These are phyloP conservation scores for Mangifera indica DNA, from an alignment of 345 rosid genomes.

Conservation along the genomic window DNA sequence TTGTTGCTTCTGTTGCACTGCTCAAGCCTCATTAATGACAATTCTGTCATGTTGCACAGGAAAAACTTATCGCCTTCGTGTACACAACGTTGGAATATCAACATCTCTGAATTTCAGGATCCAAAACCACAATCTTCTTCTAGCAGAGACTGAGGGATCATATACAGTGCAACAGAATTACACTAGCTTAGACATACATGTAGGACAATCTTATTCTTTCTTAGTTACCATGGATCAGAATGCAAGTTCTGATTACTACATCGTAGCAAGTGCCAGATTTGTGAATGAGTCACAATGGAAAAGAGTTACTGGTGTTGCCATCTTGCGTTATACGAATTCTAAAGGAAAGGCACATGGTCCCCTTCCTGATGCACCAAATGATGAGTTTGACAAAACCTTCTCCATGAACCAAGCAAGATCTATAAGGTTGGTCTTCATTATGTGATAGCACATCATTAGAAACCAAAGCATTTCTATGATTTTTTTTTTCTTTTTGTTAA, in stretches of 20 bases:
- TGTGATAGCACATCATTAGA: not conserved
- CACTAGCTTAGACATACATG: slow-evolving; percentile 95
- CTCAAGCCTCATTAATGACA: slow-evolving; percentile 5
- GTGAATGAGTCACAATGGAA: slow-evolving; percentile 87
- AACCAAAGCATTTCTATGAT: not conserved
- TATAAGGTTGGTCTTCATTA: slow-evolving; percentile 60
- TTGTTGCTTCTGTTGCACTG: slow-evolving; percentile 2
- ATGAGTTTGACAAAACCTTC: slow-evolving; percentile 83
- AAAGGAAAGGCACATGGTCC: slow-evolving; percentile 91
- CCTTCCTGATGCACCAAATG: slow-evolving; percentile 79
- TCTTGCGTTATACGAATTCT: slow-evolving; percentile 88
- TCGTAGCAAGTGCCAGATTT: slow-evolving; percentile 92
- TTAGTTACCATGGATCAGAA: slow-evolving; percentile 95
- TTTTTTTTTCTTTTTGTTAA: not conserved
- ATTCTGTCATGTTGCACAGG: slow-evolving; percentile 47
- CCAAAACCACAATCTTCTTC: slow-evolving; percentile 83
- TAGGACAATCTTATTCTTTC: slow-evolving; percentile 91
- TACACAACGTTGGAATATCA: slow-evolving; percentile 88
- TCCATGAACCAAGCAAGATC: slow-evolving; percentile 99
- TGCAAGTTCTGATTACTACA: slow-evolving; percentile 93
- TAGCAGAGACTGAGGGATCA: slow-evolving; percentile 92
- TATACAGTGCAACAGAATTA: slow-evolving; percentile 97
- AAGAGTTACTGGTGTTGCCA: slow-evolving; percentile 93
- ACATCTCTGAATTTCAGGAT: slow-evolving; percentile 96
- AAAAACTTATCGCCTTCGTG: slow-evolving; percentile 81